Base-by-base conservation (phyloP, 2,329 filamentous ascomycete genomes). In the Simplicillium aogashimaense region DNA sequence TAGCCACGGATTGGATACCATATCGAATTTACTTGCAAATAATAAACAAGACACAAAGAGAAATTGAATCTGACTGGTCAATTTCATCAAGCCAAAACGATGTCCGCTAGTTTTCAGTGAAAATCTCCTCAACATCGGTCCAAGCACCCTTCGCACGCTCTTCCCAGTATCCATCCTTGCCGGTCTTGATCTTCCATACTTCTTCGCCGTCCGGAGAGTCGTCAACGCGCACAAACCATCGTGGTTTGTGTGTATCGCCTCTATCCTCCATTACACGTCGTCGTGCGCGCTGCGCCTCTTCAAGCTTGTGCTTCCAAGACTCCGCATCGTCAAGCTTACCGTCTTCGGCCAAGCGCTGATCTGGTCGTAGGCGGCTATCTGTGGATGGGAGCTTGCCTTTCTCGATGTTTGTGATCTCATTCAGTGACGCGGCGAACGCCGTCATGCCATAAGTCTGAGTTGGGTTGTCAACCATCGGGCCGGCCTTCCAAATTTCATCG, bases 161-260 rank as follows among this genome's bases (percentile, higher is more conserved):
- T 56, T 95, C 89, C 92, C 92, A 98, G 63, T 98, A 98, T 8
- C 86, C 81, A 14, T 94, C 87, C 61, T 83, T 88, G 15, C 88
- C 87, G 3, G 69, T 69, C 65, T 81, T 92, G 47, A 95, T 60
- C 52, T 78, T 74, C 85, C 85, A 86, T 10, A 83, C 69, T 54
- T 84, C 79, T 54, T 84, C 81, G 4, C 73, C 74, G 36, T 75
- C 72, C 12, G 65, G 63, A 3, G 63, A 66, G 17, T 73, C 69
- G n/a, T 72, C 68, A 8, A 84, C 78, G 61, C 75, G 81, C 39
- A 79, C 75, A 57, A 98, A 98, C 88, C 90, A 98, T 49, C 76
- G 73, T 6, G 92, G 86, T 50, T 66, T 74, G 72, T 89, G 81
- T 43, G 68, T 63, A 52, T 87, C 79, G 1, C 85, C 86, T 4